Base-by-base conservation (phyloP, 441 rosid genomes). In the Manihot esculenta region DNA sequence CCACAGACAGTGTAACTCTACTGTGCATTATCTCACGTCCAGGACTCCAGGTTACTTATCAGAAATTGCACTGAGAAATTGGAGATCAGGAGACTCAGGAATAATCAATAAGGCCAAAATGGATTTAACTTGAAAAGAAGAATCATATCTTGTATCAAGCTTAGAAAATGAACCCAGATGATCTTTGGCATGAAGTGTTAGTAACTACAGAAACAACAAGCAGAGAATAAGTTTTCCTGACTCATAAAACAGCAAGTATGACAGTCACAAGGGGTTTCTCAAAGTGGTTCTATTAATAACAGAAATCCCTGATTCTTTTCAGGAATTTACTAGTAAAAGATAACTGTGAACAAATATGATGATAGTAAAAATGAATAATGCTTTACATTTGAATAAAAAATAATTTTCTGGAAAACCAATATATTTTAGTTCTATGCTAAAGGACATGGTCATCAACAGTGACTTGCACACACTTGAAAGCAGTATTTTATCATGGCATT, bases 291-390 rank as follows among this genome's bases (percentile, higher is more conserved):
- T 42, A 18, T 17, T 58, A 24, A 53, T 9, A 51, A 18, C 48
- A 18, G 68, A 24, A 65, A 65, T 38, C 57, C 27, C 9, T 27
- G 47, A 64, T 55, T 41, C 14, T 56, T 64, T 17, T 45, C 17
- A 44, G 74, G 63, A 54, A 54, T 64, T 55, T 20, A 44, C 74
- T 11, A 20, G 33, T 60, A 21, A 42, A 17, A 27, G 12, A 10
- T 33, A 4, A 57, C 13, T 47, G 59, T 44, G 18, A 9, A 42
- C 44, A 55, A 45, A n/a, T 41, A 30, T 12, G 23, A 59, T 26
- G 27, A 30, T 45, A 9, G 13, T 45, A 44, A 54, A 55, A 33
- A 33, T 33, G 3, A 33, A 33, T 33, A 33, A 33, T 33, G 38
- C 38, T 33, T 33, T 33, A 33, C 38, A 33, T 33, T 33, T 33